A percentile compares a stretch with the other conserved stretches of the same genome.
Evolutionary conservation across 306 rosid species (phyloP).

Genomic region (Arachis stenosperma): DNA sequence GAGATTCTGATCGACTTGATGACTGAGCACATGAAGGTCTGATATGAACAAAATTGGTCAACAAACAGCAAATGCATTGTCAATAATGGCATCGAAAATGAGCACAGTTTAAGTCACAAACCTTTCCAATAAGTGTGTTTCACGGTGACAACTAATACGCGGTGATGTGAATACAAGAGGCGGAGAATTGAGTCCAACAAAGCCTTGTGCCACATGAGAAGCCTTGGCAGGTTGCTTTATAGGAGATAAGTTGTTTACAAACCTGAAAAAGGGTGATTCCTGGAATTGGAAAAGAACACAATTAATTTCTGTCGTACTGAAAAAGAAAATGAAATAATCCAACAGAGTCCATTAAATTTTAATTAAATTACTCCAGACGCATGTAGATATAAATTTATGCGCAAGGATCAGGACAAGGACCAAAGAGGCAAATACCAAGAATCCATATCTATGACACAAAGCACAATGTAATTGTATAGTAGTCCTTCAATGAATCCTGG

Average conservation of each 20-base stretch:
- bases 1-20: conserved; percentile 37
- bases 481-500: neutral
- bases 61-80: conserved; percentile 4
- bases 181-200: conserved; percentile 54
- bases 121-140: conserved; percentile 52
- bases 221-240: conserved; percentile 48
- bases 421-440: neutral
- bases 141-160: conserved; percentile 42
- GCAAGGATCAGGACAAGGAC: conserved; percentile 11
- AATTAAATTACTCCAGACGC: neutral
- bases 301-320: conserved; percentile 4
- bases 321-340: conserved; percentile 1
- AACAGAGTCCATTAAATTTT: neutral
- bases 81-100: neutral
- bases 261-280: conserved; percentile 60
- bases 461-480: neutral
- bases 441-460: neutral
- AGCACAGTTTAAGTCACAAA: conserved; percentile 25
- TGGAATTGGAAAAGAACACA: conserved; percentile 35
- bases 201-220: conserved; percentile 39
- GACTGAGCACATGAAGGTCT: conserved; percentile 52
- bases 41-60: conserved; percentile 28
- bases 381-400: neutral
- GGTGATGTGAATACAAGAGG: conserved; percentile 67
- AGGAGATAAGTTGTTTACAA: conserved; percentile 53